Conservation (phyloP, 164 flowering plant genomes). For the Malania oleifera region DNA sequence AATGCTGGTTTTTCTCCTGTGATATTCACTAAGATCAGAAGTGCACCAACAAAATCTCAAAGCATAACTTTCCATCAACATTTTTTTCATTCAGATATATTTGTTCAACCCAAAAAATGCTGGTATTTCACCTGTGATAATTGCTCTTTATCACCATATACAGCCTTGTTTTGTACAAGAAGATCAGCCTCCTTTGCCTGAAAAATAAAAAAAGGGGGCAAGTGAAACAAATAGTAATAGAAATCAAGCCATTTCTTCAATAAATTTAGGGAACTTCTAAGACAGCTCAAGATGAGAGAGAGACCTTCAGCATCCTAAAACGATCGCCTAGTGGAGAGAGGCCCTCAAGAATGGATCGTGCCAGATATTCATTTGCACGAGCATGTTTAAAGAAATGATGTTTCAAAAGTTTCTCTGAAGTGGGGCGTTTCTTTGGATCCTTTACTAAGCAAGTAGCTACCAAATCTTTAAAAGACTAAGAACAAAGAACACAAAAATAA, state of each 20-base stretch:
- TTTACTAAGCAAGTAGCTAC: slow-evolving; percentile 93
- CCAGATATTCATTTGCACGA: slow-evolving; percentile 53
- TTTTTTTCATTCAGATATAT: too few species aligned
- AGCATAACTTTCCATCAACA: too few species aligned
- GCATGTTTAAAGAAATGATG: slow-evolving; percentile 85
- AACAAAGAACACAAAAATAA: slow-evolving; percentile 6
- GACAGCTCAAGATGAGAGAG: slow-evolving; percentile 13
- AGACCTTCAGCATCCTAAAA: slow-evolving; percentile 76
- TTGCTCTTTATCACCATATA: slow-evolving; percentile 74
- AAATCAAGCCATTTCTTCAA: neutral
- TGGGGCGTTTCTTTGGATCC: slow-evolving; percentile 93
- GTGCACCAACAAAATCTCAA: too few species aligned
- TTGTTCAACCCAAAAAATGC: neutral
- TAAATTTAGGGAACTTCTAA: neutral
- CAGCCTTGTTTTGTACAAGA: slow-evolving; percentile 67
- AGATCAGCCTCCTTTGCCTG: slow-evolving; percentile 85
- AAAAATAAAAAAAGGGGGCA: slow-evolving; percentile 8
- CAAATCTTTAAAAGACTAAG: slow-evolving; percentile 83
- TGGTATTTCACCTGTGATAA: slow-evolving; percentile 62
- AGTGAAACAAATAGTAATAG: slow-evolving; percentile 8
- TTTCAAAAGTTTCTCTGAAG: slow-evolving; percentile 86
- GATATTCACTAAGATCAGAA: too few species aligned
- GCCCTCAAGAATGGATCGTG: slow-evolving; percentile 61
- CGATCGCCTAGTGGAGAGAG: slow-evolving; percentile 89
- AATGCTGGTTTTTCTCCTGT: too few species aligned